phyloP scores from a whole-genome alignment of 179 eudicot species.

The Silene noctiflora region DNA sequence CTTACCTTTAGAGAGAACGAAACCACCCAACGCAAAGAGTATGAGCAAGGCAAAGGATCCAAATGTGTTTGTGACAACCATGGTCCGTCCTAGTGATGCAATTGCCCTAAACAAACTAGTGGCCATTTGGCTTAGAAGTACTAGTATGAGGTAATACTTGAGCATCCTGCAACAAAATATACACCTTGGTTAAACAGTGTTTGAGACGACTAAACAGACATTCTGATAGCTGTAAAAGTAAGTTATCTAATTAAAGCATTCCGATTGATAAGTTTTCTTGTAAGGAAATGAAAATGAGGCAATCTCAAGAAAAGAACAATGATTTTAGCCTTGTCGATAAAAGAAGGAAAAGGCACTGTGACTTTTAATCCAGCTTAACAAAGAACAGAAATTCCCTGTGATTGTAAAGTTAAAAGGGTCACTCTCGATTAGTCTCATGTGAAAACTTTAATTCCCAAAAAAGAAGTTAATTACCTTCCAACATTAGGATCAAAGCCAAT shows the following conservation, averaged over 20 bases:
- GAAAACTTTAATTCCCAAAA: background rate
- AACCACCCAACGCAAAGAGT: conserved; percentile 52
- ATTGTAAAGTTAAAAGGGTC: background rate
- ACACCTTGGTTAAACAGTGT: background rate
- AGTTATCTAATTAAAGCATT: too few species aligned
- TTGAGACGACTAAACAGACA: background rate
- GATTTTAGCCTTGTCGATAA: too few species aligned
- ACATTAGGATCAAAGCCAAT: conserved; percentile 59
- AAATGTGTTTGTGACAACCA: conserved; percentile 55
- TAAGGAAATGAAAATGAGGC: too few species aligned
- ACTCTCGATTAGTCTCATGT: too few species aligned
- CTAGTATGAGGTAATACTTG: conserved; percentile 43
- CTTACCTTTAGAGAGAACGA: conserved; percentile 48
- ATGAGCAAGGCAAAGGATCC: conserved; percentile 50
- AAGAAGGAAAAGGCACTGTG: too few species aligned
- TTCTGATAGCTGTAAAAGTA: too few species aligned
- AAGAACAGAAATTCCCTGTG: too few species aligned
- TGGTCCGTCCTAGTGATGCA: conserved; percentile 58
- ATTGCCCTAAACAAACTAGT: conserved; percentile 48
- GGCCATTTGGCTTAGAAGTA: conserved; percentile 49
- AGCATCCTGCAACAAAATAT: conserved; percentile 44
- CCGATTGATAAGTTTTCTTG: too few species aligned
- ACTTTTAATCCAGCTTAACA: too few species aligned
- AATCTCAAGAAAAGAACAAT: too few species aligned
- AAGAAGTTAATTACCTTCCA: conserved; percentile 36